Conservation (phyloP, 2,329 filamentous ascomycete species). For the Mycogone perniciosa region DNA sequence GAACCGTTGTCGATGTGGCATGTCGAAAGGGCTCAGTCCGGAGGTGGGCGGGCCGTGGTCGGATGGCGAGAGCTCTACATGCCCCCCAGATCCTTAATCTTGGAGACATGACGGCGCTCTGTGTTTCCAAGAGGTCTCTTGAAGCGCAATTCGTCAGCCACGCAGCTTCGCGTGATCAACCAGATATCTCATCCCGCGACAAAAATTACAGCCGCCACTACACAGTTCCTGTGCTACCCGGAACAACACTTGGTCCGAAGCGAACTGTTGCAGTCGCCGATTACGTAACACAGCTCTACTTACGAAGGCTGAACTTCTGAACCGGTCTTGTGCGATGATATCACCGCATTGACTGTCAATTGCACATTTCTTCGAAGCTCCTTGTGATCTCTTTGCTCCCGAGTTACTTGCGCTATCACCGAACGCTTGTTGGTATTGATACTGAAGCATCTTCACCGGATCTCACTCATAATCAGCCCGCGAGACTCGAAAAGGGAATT, state of each 20-base stretch:
- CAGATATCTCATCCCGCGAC: slow-evolving; percentile 5
- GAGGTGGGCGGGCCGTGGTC: slow-evolving; percentile 22
- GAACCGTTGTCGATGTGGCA: slow-evolving; percentile 15
- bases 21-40: slow-evolving; percentile 19
- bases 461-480: background rate
- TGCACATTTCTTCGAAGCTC: slow-evolving; percentile 1
- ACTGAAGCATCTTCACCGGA: background rate
- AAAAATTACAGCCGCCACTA: slow-evolving; percentile 13
- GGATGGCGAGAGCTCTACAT: slow-evolving; percentile 28
- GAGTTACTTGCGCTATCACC: background rate
- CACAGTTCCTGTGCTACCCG: slow-evolving; percentile 5
- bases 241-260: slow-evolving; percentile 14
- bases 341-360: slow-evolving; percentile 6
- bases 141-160: slow-evolving; percentile 10
- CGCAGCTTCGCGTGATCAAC: slow-evolving; percentile 10
- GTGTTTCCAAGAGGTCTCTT: slow-evolving; percentile 2
- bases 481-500: background rate
- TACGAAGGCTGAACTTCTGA: slow-evolving; percentile 5
- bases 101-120: slow-evolving; percentile 27
- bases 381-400: slow-evolving; percentile 4
- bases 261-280: background rate
- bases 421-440: background rate
- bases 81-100: slow-evolving; percentile 29
- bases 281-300: background rate
- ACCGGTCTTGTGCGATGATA: slow-evolving; percentile 3